Evolutionary conservation across 176 grass and related monocot species (phyloP).

Genomic region (Rhynchospora pubera): DNA sequence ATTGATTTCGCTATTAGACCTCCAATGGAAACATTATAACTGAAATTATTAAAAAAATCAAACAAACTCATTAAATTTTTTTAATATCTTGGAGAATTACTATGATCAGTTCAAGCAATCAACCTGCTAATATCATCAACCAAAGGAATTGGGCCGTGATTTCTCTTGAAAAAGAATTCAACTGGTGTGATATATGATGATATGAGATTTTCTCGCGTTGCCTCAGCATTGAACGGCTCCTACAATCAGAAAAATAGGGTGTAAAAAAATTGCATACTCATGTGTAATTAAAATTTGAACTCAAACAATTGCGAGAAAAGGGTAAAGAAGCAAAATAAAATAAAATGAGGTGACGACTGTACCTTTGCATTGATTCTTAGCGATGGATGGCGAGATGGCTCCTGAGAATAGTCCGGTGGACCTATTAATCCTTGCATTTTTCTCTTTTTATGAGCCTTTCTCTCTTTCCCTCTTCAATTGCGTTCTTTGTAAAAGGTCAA

Average conservation of each 20-base stretch:
- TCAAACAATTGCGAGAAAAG: too few relatives aligned
- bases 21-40: slow-evolving; percentile 30
- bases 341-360: background rate
- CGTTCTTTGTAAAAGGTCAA: background rate
- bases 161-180: slow-evolving; percentile 41
- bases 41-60: slow-evolving; percentile 8
- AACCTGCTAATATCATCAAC: slow-evolving; percentile 32
- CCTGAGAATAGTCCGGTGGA: slow-evolving; percentile 25
- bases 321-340: too few relatives aligned
- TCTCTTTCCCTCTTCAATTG: background rate
- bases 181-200: slow-evolving; percentile 33
- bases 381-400: slow-evolving; percentile 28
- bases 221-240: slow-evolving; percentile 37
- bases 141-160: slow-evolving; percentile 35
- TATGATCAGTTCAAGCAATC: background rate
- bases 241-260: slow-evolving; percentile 12
- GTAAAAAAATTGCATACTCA: background rate
- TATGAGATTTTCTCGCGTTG: slow-evolving; percentile 20
- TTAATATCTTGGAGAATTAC: background rate
- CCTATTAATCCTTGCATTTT: slow-evolving; percentile 27
- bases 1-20: slow-evolving; percentile 25
- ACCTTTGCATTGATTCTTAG: slow-evolving; percentile 30
- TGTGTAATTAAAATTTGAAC: background rate
- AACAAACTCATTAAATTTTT: background rate
- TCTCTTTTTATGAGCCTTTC: background rate